Base-by-base conservation (phyloP, 2,329 filamentous ascomycete species). In the Talaromyces sp. region DNA sequence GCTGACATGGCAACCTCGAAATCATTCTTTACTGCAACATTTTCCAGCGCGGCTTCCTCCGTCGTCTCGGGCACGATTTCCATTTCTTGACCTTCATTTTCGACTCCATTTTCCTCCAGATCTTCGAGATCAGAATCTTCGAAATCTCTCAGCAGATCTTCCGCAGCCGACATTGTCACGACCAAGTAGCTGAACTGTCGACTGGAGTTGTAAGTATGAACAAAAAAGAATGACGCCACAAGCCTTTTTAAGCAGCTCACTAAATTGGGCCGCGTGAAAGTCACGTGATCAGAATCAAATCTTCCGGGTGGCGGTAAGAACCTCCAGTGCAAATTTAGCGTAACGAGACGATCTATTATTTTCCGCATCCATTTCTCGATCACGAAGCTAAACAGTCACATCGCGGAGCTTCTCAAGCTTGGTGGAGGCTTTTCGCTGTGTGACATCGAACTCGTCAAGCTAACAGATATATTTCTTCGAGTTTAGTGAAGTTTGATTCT, bases 1-100 rank as follows among this genome's bases (percentile, higher is more conserved):
- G 97, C 97, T 62, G 89, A 88, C 5, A 93, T 95, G 0, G 94
- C 96, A 7, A 96, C 91, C 71, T 95, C 90, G 45, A 94, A 85
- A 66, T 88, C 88, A 53, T 86, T 83, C 71, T 93, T 90, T 61
- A 86, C 82, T 62, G 88, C 85, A 64, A 89, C 85, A 64, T 87
- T 81, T 65, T 77, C 74, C 43, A 79, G 79, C 25, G 45, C 19
- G 13, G 31, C 41, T 17, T 60, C 59, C 17, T 60, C 59, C 22
- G 31, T 40, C 41, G 35, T 19, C 17, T 71, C 74, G 76, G 81
- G 80, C 51, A 81, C 78, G 39, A 85, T 82, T 61, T 88, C 85
- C 25, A 86, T 83, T 25, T 84, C 82, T 57, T 84, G 82, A 62
- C 83, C 80, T 54, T 82, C 80, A 58, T 82, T 79, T 52, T 80